Evolutionary conservation across 164 flowering plant genomes (phyloP).

Genomic region (Annona cherimola): DNA sequence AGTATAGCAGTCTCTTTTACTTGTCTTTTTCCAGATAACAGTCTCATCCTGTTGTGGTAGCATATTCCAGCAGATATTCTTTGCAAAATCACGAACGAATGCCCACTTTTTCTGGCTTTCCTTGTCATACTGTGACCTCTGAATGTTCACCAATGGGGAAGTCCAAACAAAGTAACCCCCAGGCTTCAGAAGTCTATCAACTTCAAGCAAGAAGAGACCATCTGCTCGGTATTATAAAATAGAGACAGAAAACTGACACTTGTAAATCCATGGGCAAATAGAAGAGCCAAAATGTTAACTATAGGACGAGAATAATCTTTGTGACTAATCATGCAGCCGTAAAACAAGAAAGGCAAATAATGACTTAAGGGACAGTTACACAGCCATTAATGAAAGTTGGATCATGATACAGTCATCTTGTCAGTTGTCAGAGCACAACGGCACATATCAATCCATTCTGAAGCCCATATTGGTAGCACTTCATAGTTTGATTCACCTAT

Average conservation of each 20-base stretch:
- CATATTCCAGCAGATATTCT: conserved; percentile 82
- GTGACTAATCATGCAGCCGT: too few relatives aligned
- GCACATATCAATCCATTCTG: too few relatives aligned
- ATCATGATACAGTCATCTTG: too few relatives aligned
- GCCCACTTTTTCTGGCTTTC: conserved; percentile 63
- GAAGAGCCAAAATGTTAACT: not conserved
- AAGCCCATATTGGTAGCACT: too few relatives aligned
- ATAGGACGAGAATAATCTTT: too few relatives aligned
- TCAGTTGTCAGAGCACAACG: too few relatives aligned
- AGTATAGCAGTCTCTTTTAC: conserved; percentile 53
- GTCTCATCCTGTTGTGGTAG: conserved; percentile 95
- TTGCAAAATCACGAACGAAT: conserved; percentile 50
- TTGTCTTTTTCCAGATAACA: conserved; percentile 89
- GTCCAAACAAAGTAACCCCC: conserved; percentile 99
- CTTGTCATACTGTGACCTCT: conserved; percentile 44
- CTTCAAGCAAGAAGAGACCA: conserved; percentile 78
- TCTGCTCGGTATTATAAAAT: conserved; percentile 40
- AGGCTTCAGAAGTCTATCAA: conserved; percentile 85
- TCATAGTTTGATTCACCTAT: too few relatives aligned
- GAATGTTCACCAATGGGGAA: conserved; percentile 70
- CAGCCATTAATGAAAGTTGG: too few relatives aligned
- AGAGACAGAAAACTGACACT: not conserved
- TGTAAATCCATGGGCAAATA: not conserved
- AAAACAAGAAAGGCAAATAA: too few relatives aligned
- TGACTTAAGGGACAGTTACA: too few relatives aligned